Evolutionary conservation across 2,329 filamentous ascomycete genomes (phyloP).

Genomic region (Aureobasidium mangrovei): DNA sequence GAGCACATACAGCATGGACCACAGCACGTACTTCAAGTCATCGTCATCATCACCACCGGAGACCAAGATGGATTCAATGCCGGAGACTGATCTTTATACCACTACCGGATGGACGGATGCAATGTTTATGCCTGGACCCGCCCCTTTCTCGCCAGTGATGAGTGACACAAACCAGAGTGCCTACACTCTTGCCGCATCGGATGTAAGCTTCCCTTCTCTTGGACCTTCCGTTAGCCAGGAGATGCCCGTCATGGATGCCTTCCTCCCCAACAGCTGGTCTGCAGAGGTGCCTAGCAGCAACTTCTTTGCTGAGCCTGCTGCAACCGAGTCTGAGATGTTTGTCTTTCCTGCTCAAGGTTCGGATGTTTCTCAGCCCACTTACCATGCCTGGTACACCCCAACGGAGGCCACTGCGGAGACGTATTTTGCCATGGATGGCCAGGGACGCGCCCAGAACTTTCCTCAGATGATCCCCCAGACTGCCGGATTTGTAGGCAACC

Average conservation of each 20-base stretch:
- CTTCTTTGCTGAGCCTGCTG: slow-evolving; percentile 3
- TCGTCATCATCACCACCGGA: slow-evolving; percentile 24
- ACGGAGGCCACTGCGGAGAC: background rate
- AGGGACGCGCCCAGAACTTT: background rate
- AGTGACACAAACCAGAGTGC: slow-evolving; percentile 7
- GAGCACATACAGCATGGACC: slow-evolving; percentile 32
- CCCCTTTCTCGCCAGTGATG: slow-evolving; percentile 11
- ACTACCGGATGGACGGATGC: slow-evolving; percentile 9
- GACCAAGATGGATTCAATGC: slow-evolving; percentile 25
- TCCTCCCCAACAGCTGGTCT: background rate
- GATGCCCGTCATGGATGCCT: background rate
- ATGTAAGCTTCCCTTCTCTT: slow-evolving; percentile 7
- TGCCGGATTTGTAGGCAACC: slow-evolving; percentile 14
- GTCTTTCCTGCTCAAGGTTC: slow-evolving; percentile 3
- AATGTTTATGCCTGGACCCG: background rate
- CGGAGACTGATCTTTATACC: slow-evolving; percentile 25
- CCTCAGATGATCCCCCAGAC: slow-evolving; percentile 1
- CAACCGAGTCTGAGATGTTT: background rate
- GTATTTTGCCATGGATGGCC: background rate
- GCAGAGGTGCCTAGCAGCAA: background rate
- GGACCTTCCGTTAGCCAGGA: slow-evolving; percentile 1
- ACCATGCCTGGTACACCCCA: background rate
- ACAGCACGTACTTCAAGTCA: slow-evolving; percentile 29
- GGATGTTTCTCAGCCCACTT: background rate
- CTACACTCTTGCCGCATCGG: slow-evolving; percentile 6